A percentile compares a stretch with the other conserved stretches of the same genome.
Conservation (phyloP, 2,329 filamentous ascomycete species). For the Microcyclospora tardicrescens region DNA sequence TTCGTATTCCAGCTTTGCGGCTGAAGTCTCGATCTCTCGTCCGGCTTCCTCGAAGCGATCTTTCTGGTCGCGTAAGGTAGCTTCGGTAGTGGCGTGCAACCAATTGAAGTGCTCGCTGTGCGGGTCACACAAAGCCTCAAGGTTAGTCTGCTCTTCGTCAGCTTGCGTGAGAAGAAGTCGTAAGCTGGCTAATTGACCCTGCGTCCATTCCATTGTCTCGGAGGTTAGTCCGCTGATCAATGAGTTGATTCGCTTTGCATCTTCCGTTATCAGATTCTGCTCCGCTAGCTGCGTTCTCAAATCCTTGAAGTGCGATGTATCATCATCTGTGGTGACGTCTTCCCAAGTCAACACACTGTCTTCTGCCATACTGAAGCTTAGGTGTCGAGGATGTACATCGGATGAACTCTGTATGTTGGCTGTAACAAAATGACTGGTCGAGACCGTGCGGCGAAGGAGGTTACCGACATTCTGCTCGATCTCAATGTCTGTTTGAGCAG, state of each 20-base stretch:
- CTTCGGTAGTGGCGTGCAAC: constrained; percentile 53
- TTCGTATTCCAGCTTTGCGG: constrained; percentile 85
- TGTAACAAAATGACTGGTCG: constrained; percentile 31
- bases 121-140: constrained; percentile 56
- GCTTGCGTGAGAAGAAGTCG: constrained; percentile 43
- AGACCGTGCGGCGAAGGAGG: constrained; percentile 45
- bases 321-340: constrained; percentile 24
- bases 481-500: constrained; percentile 38
- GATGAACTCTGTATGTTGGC: constrained; percentile 6
- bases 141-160: constrained; percentile 48
- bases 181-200: constrained; percentile 43
- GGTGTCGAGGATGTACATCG: constrained; percentile 55
- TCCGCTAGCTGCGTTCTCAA: constrained; percentile 11
- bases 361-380: constrained; percentile 65
- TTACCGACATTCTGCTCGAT: constrained; percentile 32
- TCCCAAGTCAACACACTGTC: constrained; percentile 59
- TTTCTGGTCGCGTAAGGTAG: constrained; percentile 57
- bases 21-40: constrained; percentile 66
- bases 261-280: constrained; percentile 31
- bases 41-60: constrained; percentile 55
- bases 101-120: constrained; percentile 57
- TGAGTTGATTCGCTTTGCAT: constrained; percentile 44
- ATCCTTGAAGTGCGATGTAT: constrained; percentile 10
- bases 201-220: constrained; percentile 44
- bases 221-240: constrained; percentile 31